Evolutionary conservation across 345 rosid species (phyloP).

Genomic region (Zanthoxylum bungeanum): DNA sequence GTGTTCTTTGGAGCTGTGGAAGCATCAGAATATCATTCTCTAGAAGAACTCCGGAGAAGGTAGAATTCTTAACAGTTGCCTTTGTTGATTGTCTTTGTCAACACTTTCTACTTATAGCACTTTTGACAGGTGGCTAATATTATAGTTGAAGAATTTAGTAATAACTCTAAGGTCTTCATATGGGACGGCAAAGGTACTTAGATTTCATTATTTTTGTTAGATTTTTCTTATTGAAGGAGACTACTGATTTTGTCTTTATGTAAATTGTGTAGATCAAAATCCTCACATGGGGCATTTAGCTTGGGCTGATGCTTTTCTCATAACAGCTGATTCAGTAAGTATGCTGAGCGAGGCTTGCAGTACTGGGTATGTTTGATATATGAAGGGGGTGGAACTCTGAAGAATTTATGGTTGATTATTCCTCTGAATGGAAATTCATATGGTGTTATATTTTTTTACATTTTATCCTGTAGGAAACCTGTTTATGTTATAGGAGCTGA

Average conservation of each 20-base stretch:
- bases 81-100: background rate
- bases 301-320: constrained; percentile 86
- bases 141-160: constrained; percentile 43
- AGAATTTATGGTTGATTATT: background rate
- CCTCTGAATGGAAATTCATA: background rate
- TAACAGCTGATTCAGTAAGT: constrained; percentile 94
- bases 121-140: constrained; percentile 48
- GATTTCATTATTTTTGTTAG: background rate
- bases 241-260: constrained; percentile 7
- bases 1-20: constrained; percentile 81
- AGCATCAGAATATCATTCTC: constrained; percentile 85
- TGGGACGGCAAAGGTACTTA: constrained; percentile 78
- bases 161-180: constrained; percentile 63
- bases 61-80: constrained; percentile 14
- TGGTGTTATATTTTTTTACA: background rate
- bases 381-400: constrained; percentile 1
- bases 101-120: constrained; percentile 9
- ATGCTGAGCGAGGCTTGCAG: constrained; percentile 96
- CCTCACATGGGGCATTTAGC: constrained; percentile 95
- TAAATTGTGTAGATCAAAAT: constrained; percentile 53
- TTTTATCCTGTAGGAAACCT: constrained; percentile 59
- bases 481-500: constrained; percentile 82
- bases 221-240: background rate
- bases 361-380: constrained; percentile 64
- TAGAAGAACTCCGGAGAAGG: constrained; percentile 71